Evolutionary conservation across 805 yeast genomes (phyloP).

Genomic region (Metschnikowia hibisci): DNA sequence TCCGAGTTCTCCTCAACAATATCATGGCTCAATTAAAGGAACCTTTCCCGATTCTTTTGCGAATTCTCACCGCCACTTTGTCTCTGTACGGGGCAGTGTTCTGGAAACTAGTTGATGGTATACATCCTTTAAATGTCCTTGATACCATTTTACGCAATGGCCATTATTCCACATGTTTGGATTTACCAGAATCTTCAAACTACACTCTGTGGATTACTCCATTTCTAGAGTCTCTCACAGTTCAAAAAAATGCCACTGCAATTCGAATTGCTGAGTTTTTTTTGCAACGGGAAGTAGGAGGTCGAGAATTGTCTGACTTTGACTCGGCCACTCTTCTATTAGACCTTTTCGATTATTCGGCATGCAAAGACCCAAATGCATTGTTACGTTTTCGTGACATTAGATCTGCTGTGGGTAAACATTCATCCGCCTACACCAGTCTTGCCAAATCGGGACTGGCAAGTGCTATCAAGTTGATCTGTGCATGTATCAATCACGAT

Average conservation of each 20-base stretch:
- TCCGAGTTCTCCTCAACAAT: conserved; percentile 46
- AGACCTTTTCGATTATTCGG: conserved; percentile 18
- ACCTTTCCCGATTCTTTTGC: conserved; percentile 54
- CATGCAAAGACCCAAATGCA: conserved; percentile 20
- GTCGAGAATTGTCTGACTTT: neutral
- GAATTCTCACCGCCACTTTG: conserved; percentile 46
- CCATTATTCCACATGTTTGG: conserved; percentile 37
- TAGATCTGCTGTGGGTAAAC: conserved; percentile 45
- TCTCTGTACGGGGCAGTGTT: conserved; percentile 39
- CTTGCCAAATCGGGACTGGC: conserved; percentile 15
- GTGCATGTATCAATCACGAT: conserved; percentile 20
- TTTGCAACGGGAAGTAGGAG: conserved; percentile 23
- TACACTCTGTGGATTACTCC: conserved; percentile 45
- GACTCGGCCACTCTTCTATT: conserved; percentile 14
- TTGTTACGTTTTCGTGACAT: conserved; percentile 44
- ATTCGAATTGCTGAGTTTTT: conserved; percentile 49
- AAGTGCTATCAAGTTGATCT: conserved; percentile 7
- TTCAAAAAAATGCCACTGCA: conserved; percentile 51
- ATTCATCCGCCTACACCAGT: conserved; percentile 29
- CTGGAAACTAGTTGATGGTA: conserved; percentile 57
- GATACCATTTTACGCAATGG: conserved; percentile 60
- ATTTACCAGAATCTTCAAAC: conserved; percentile 40
- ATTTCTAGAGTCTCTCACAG: conserved; percentile 41
- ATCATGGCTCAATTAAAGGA: conserved; percentile 46
- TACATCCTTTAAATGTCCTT: conserved; percentile 50